These are phyloP conservation scores for Linnemannia schmuckeri DNA, from an alignment of 192 early-diverging fungal genomes.

Conservation along the genomic window DNA sequence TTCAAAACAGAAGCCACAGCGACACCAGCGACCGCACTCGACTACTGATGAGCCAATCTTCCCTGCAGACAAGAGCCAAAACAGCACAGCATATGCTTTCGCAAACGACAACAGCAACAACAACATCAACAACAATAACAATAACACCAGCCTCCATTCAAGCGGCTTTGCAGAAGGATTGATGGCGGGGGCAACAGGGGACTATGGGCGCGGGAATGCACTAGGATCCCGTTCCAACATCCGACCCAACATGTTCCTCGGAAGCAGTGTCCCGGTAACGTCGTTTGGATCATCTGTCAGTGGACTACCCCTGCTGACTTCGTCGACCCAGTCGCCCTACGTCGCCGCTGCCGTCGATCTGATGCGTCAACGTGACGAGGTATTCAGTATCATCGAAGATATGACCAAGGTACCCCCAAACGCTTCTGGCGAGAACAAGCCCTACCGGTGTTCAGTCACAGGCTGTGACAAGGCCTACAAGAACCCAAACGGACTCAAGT, in stretches of 20 bases:
- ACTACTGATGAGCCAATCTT: not conserved
- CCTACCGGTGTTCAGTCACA: constrained; percentile 87
- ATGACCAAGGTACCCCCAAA: constrained; percentile 19
- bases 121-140: not conserved
- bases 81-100: not conserved
- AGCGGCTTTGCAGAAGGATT: not conserved
- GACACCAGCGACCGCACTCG: not conserved
- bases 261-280: not conserved
- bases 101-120: not conserved
- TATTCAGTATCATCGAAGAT: constrained; percentile 34
- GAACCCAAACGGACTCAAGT: constrained; percentile 98
- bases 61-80: not conserved
- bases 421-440: constrained; percentile 70
- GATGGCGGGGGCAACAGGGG: not conserved
- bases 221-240: not conserved
- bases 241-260: not conserved
- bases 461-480: constrained; percentile 98
- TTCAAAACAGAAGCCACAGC: not conserved
- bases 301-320: not conserved
- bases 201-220: not conserved
- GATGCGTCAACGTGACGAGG: constrained; percentile 36
- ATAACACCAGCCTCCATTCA: not conserved
- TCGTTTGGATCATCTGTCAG: not conserved
- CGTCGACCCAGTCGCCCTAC: constrained; percentile 11
- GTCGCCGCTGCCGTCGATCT: constrained; percentile 14